Percentiles rank a stretch among this genome's conserved stretches.
phyloP scores from a whole-genome alignment of 805 yeast genomes.

The Zygoascus biomembranicola region DNA sequence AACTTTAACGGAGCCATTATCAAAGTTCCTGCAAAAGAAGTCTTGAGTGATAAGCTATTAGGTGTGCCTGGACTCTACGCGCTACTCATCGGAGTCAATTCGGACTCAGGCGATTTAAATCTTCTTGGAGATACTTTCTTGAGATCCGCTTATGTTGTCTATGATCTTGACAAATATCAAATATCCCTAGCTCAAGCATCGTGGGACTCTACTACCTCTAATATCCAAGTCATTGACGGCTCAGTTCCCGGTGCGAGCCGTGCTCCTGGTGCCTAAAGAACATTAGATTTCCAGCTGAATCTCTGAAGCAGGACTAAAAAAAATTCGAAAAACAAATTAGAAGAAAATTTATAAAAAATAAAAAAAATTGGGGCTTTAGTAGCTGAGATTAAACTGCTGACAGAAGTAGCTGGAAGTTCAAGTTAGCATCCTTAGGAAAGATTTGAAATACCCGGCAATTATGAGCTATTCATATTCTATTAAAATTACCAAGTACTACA shows the following conservation, averaged over 20 bases:
- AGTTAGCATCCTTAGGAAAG: no score
- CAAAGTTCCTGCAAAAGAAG: conserved; percentile 13
- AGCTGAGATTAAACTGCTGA: no score
- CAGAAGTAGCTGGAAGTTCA: no score
- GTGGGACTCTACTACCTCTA: conserved; percentile 17
- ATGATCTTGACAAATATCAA: conserved; percentile 50
- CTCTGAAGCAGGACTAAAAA: no score
- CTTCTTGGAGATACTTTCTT: conserved; percentile 60
- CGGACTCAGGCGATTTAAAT: neutral
- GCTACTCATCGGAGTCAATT: conserved; percentile 2
- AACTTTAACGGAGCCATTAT: conserved; percentile 21
- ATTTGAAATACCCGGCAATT: no score
- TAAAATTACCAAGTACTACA: neutral
- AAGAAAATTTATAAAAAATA: no score
- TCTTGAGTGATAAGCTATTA: neutral
- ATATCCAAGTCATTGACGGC: conserved; percentile 17
- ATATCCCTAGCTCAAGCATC: conserved; percentile 47
- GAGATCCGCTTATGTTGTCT: conserved; percentile 58
- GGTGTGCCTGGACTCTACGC: conserved; percentile 1
- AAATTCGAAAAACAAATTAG: no score
- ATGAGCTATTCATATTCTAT: no score
- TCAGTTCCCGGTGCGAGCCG: conserved; percentile 24
- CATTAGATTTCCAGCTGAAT: neutral
- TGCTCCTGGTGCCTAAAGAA: conserved; percentile 9
- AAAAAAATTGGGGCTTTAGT: no score